Evolutionary conservation across 768 basidiomycete species (phyloP).

Genomic region (Kwoniella mangroviensis): DNA sequence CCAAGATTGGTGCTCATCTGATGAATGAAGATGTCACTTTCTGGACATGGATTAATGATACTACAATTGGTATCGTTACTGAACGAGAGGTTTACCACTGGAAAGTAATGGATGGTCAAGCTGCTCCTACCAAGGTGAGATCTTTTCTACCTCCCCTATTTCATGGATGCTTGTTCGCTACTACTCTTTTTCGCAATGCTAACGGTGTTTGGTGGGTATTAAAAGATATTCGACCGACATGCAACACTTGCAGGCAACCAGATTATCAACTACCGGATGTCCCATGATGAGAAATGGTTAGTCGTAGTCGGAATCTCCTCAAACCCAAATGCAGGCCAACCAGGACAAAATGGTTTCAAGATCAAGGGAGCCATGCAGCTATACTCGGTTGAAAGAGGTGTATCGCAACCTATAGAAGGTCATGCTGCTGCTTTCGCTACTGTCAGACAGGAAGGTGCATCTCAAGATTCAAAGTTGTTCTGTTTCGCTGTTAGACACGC

Average conservation of each 20-base stretch:
- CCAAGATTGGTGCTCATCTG: constrained; percentile 93
- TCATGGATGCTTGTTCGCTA: not conserved
- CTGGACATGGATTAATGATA: constrained; percentile 97
- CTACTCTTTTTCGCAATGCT: constrained; percentile 63
- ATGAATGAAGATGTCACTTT: constrained; percentile 94
- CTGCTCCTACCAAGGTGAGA: constrained; percentile 54
- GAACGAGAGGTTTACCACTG: constrained; percentile 92
- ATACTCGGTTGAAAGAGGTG: constrained; percentile 87
- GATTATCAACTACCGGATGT: constrained; percentile 96
- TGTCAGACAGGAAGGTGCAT: constrained; percentile 85
- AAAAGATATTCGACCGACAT: constrained; percentile 85
- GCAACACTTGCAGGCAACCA: constrained; percentile 90
- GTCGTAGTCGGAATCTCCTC: constrained; percentile 93
- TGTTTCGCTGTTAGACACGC: constrained; percentile 93
- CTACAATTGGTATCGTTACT: constrained; percentile 92
- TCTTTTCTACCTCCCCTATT: not conserved
- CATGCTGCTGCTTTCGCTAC: constrained; percentile 97
- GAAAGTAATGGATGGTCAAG: constrained; percentile 62
- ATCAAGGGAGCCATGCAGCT: constrained; percentile 98
- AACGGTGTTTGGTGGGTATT: no score
- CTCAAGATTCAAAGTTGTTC: constrained; percentile 85
- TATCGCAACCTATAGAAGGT: constrained; percentile 97
- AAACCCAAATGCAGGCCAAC: constrained; percentile 66
- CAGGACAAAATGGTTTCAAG: constrained; percentile 78
- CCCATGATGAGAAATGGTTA: constrained; percentile 94